A percentile compares a stretch with the other conserved stretches of the same genome.
Evolutionary conservation across 1,139 yeast genomes (phyloP).

Genomic region (Saccharomyces pastorianus): DNA sequence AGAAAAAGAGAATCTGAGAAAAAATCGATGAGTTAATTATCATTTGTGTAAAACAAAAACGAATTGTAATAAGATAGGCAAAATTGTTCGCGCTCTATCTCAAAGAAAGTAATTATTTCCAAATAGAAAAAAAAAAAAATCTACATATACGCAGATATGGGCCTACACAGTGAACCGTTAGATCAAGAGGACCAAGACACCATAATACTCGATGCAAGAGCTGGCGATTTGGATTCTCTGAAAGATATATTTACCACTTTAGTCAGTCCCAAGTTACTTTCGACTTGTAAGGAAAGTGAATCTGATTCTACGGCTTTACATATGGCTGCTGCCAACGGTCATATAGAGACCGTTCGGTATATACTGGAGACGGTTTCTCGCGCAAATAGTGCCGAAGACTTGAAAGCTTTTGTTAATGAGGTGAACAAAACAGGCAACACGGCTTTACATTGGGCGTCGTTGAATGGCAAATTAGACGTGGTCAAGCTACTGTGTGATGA

Average conservation of each 20-base stretch:
- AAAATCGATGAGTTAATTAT: neutral
- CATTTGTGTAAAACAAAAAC: neutral
- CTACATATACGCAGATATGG: conserved; percentile 20
- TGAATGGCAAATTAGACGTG: conserved; percentile 71
- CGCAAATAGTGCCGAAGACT: conserved; percentile 34
- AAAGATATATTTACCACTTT: conserved; percentile 59
- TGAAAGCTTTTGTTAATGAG: conserved; percentile 42
- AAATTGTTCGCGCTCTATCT: neutral
- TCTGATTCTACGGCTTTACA: conserved; percentile 74
- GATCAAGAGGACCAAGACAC: conserved; percentile 74
- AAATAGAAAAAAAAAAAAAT: neutral
- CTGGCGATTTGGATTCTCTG: conserved; percentile 73
- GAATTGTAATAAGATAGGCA: neutral
- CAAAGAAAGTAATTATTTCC: neutral
- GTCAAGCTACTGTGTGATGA: conserved; percentile 65
- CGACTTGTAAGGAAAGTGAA: conserved; percentile 42
- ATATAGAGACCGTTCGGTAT: conserved; percentile 56
- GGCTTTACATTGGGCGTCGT: conserved; percentile 91
- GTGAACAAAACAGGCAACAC: conserved; percentile 83
- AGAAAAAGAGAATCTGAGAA: neutral
- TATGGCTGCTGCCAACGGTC: conserved; percentile 95
- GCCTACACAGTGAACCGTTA: conserved; percentile 29
- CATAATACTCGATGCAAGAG: conserved; percentile 74
- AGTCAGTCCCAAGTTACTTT: conserved; percentile 42
- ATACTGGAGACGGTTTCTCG: conserved; percentile 42